Conservation (phyloP, 2,329 filamentous ascomycete genomes). For the Septoria petroselini region DNA sequence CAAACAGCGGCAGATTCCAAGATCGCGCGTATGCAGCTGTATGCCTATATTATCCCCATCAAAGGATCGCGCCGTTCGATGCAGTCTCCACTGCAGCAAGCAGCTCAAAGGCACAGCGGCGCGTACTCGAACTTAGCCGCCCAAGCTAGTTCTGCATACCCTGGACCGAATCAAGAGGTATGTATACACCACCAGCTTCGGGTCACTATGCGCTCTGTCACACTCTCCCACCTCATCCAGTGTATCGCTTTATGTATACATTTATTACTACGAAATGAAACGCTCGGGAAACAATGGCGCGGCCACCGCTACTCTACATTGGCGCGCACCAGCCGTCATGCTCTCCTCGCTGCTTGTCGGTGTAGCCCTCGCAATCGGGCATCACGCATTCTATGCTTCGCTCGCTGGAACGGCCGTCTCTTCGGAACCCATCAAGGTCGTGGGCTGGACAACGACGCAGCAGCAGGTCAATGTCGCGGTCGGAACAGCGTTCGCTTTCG, state of each 20-base stretch:
- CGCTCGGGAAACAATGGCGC: slow-evolving; percentile 1
- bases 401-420: slow-evolving; percentile 2
- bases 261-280: slow-evolving; percentile 3
- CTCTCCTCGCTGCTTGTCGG: slow-evolving; percentile 8
- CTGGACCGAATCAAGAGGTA: not conserved
- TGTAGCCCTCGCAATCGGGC: slow-evolving; percentile 1
- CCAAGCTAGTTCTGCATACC: slow-evolving; percentile 2
- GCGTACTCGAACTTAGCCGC: slow-evolving; percentile 14
- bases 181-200: slow-evolving; percentile 5
- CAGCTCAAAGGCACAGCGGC: slow-evolving; percentile 13
- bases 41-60: too few species aligned
- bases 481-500: slow-evolving; percentile 23
- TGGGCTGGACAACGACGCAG: slow-evolving; percentile 14
- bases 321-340: slow-evolving; percentile 9
- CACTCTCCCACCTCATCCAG: not conserved
- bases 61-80: too few species aligned
- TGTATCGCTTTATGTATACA: not conserved
- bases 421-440: slow-evolving; percentile 10
- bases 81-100: slow-evolving; percentile 3
- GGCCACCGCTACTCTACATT: not conserved
- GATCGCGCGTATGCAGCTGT: too few species aligned
- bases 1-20: too few species aligned
- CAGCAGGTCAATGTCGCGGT: slow-evolving; percentile 20
- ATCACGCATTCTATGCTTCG: slow-evolving; percentile 16
- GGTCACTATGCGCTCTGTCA: slow-evolving; percentile 5